Evolutionary conservation across 306 rosid species (phyloP).

Genomic region (Coriaria nepalensis): DNA sequence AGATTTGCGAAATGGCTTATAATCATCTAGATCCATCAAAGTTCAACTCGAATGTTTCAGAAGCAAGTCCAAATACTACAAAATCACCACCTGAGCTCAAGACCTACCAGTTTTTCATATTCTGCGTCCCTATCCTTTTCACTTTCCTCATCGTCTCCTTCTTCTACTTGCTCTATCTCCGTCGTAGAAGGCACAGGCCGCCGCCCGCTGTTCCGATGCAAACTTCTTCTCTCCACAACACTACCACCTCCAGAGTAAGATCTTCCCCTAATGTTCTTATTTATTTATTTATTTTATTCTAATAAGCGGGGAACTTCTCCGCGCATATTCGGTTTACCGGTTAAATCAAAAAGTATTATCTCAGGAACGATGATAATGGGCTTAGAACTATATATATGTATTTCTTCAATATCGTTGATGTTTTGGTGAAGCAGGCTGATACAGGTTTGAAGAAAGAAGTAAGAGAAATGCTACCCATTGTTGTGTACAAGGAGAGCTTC

Average conservation of each 20-base stretch:
- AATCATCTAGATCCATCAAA: conserved; percentile 19
- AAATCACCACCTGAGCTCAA: conserved; percentile 25
- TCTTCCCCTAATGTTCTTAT: no score
- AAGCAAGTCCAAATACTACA: conserved; percentile 5
- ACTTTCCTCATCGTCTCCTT: conserved; percentile 53
- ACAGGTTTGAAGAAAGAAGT: conserved; percentile 60
- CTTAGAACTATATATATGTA: no score
- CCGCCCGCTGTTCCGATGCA: conserved; percentile 41
- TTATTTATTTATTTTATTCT: neutral
- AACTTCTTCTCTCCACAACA: conserved; percentile 6
- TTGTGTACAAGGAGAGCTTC: conserved; percentile 69
- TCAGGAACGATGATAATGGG: no score
- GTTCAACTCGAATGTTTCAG: conserved; percentile 10
- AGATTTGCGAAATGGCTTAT: conserved; percentile 22
- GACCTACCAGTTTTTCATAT: conserved; percentile 43
- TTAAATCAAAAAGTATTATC: no score
- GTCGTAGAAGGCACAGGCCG: conserved; percentile 54
- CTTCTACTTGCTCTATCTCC: conserved; percentile 61
- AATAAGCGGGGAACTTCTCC: neutral
- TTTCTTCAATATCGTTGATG: neutral
- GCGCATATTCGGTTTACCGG: neutral
- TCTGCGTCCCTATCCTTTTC: conserved; percentile 51
- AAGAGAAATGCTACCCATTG: conserved; percentile 73
- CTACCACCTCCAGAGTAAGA: conserved; percentile 29
- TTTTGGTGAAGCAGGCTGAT: conserved; percentile 25